Evolutionary conservation across 192 early-diverging fungal species (phyloP).

Genomic region (Backusella tarrabulga): DNA sequence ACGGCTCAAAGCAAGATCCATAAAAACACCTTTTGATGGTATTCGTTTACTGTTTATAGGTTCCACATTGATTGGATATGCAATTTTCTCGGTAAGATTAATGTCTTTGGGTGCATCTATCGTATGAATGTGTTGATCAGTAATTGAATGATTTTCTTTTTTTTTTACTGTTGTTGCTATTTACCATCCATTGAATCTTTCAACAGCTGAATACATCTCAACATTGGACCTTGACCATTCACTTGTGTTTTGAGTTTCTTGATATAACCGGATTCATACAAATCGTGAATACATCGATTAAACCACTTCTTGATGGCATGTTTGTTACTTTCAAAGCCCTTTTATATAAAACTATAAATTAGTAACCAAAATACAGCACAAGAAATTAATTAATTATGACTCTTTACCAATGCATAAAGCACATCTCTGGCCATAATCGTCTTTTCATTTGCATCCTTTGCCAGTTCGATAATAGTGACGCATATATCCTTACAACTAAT

Average conservation of each 20-base stretch:
- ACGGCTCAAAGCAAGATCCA: neutral
- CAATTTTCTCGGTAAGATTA: neutral
- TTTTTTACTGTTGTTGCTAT: neutral
- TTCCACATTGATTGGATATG: neutral
- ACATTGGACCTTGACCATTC: neutral
- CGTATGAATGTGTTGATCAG: neutral
- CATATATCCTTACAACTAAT: neutral
- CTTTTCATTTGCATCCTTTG: conserved; percentile 12
- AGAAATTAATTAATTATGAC: neutral
- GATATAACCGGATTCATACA: neutral
- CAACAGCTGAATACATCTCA: neutral
- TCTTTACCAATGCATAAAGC: conserved; percentile 1
- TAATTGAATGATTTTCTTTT: neutral
- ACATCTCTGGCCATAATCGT: conserved; percentile 14
- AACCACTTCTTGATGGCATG: neutral
- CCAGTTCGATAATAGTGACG: neutral
- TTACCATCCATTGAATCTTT: neutral
- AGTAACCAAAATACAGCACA: neutral
- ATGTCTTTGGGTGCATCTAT: neutral
- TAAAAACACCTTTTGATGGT: neutral
- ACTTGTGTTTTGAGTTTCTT: neutral
- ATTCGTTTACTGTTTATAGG: neutral
- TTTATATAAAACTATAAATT: neutral
- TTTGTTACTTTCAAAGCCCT: neutral
- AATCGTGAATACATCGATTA: neutral